Conservation (phyloP, 2,329 filamentous ascomycete species). For the Aspergillus versicolor region DNA sequence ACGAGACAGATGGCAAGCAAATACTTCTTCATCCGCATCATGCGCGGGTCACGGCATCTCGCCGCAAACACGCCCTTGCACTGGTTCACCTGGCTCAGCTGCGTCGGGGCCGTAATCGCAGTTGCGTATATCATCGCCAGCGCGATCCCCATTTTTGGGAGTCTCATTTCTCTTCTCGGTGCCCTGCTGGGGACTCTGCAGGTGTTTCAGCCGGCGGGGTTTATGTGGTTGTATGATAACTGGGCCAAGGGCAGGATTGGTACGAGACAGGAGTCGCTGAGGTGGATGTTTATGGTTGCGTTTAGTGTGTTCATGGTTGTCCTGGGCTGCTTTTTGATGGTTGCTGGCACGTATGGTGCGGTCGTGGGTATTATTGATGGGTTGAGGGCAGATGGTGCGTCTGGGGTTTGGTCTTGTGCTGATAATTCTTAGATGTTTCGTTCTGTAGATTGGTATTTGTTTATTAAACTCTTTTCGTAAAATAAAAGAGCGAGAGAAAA, state of each 20-base stretch:
- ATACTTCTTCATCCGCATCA: conserved; percentile 23
- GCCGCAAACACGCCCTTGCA: conserved; percentile 18
- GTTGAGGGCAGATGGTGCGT: background rate
- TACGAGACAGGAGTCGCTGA: conserved; percentile 3
- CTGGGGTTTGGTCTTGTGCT: background rate
- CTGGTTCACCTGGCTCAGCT: conserved; percentile 25
- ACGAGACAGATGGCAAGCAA: conserved; percentile 10
- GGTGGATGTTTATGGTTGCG: conserved; percentile 10
- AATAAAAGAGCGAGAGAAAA: too few species aligned
- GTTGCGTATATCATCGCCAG: conserved; percentile 28
- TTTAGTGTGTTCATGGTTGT: conserved; percentile 37
- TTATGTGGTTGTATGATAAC: conserved; percentile 37
- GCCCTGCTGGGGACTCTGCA: conserved; percentile 21
- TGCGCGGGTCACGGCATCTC: conserved; percentile 23
- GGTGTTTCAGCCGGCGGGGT: conserved; percentile 13
- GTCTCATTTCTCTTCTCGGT: conserved; percentile 25
- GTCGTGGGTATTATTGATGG: conserved; percentile 38
- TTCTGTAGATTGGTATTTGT: too few species aligned
- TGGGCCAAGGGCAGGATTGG: conserved; percentile 23
- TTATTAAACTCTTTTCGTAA: too few species aligned
- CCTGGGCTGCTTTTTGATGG: conserved; percentile 42
- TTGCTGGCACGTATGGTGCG: conserved; percentile 48
- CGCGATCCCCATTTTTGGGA: conserved; percentile 25
- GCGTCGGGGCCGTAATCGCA: conserved; percentile 18
- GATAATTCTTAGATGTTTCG: background rate